phyloP scores from a whole-genome alignment of 106 monocot genomes.

The Posidonia australis region DNA sequence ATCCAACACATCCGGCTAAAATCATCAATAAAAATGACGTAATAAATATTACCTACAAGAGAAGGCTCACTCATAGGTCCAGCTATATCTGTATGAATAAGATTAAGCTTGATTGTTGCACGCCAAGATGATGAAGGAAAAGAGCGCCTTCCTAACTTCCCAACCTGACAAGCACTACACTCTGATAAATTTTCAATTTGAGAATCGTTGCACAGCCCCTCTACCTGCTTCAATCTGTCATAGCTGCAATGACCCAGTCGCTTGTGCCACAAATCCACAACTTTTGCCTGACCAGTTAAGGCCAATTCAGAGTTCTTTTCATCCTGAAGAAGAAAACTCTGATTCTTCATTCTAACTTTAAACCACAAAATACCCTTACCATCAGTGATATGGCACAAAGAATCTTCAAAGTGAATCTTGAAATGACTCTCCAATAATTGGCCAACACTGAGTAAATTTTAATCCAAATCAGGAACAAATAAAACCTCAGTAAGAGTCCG shows the following conservation, averaged over 20 bases:
- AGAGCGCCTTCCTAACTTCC: background rate
- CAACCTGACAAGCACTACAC: background rate
- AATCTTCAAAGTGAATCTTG: background rate
- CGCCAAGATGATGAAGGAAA: background rate
- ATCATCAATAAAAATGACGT: background rate
- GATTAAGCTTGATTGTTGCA: background rate
- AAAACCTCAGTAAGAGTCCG: background rate
- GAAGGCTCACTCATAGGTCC: background rate
- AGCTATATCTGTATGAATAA: background rate
- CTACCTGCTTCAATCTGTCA: background rate
- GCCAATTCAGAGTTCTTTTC: no score
- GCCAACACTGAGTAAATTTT: background rate
- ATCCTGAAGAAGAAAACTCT: no score
- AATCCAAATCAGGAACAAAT: background rate
- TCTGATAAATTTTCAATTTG: background rate
- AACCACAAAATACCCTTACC: no score
- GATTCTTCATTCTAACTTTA: no score
- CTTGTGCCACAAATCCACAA: slow-evolving; percentile 9
- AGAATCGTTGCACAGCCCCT: no score
- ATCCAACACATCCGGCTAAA: background rate
- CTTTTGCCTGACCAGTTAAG: no score
- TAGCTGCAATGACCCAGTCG: background rate
- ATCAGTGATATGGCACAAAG: no score
- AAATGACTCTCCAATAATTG: slow-evolving; percentile 4
- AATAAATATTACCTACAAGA: background rate